Conservation (phyloP, 768 basidiomycete genomes). For the Russula ochroleuca region DNA sequence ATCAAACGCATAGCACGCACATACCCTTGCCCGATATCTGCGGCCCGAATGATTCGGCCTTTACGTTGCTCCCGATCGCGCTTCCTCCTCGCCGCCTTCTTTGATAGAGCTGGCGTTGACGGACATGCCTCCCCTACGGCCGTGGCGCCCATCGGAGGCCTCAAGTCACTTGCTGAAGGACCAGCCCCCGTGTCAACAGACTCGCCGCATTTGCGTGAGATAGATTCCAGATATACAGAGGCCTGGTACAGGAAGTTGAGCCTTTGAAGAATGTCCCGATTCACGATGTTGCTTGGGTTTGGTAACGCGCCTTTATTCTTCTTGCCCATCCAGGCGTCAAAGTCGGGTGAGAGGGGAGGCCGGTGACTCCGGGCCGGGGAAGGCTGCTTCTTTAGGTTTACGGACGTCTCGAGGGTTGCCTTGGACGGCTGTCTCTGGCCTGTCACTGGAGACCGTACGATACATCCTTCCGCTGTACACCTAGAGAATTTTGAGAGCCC, state of each 20-base stretch:
- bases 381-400: neutral
- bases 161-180: neutral
- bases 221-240: constrained; percentile 53
- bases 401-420: neutral
- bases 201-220: constrained; percentile 25
- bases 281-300: constrained; percentile 53
- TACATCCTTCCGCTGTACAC: neutral
- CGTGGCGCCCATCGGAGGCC: neutral
- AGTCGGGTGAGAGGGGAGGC: too few species aligned
- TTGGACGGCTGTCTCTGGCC: neutral
- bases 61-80: constrained; percentile 22
- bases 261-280: constrained; percentile 75
- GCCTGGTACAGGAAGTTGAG: constrained; percentile 86
- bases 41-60: constrained; percentile 34
- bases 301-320: constrained; percentile 52
- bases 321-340: constrained; percentile 53
- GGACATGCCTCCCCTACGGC: neutral
- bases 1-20: constrained; percentile 62
- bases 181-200: neutral
- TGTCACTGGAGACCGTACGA: neutral
- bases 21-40: constrained; percentile 62
- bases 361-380: neutral
- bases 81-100: constrained; percentile 3
- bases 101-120: neutral
- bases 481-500: neutral